Percentiles rank a stretch among this genome's conserved stretches.
phyloP scores from a whole-genome alignment of 352 stramenopile genomes.

The Thalassiosira mediterranea region DNA sequence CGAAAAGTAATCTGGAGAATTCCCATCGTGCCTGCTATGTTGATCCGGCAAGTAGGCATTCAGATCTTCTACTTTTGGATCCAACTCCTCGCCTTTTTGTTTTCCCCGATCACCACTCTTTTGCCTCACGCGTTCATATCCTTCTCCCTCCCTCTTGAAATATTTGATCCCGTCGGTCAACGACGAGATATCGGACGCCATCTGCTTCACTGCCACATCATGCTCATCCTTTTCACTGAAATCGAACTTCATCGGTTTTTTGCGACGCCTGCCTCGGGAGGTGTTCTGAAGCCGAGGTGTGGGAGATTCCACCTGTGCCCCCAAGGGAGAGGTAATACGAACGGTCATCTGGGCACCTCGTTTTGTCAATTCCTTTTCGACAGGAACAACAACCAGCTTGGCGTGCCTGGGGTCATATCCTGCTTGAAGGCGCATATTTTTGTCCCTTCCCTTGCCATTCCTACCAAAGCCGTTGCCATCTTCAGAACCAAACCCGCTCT shows the following conservation, averaged over 20 bases:
- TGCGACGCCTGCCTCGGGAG: too few species aligned
- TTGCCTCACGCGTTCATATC: neutral
- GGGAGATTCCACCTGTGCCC: too few species aligned
- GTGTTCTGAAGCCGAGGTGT: too few species aligned
- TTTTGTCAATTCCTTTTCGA: too few species aligned
- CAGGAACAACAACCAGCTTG: too few species aligned
- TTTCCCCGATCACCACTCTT: neutral
- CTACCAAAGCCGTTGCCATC: neutral
- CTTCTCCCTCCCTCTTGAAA: neutral
- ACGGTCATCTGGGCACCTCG: too few species aligned
- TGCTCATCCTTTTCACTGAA: neutral
- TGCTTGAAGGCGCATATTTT: too few species aligned
- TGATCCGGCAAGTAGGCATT: neutral
- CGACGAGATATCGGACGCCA: neutral
- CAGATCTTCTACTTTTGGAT: neutral
- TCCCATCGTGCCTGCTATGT: neutral
- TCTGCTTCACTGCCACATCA: neutral
- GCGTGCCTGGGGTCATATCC: neutral
- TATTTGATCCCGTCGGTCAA: slow-evolving; percentile 1
- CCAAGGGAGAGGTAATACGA: too few species aligned
- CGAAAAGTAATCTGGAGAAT: slow-evolving; percentile 4
- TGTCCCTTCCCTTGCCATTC: too few species aligned
- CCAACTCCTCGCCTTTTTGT: neutral
- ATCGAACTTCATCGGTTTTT: too few species aligned
- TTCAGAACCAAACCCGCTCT: neutral